Evolutionary conservation across 805 yeast species (phyloP).

Genomic region (Hanseniaspora pseudoguilliermondii): DNA sequence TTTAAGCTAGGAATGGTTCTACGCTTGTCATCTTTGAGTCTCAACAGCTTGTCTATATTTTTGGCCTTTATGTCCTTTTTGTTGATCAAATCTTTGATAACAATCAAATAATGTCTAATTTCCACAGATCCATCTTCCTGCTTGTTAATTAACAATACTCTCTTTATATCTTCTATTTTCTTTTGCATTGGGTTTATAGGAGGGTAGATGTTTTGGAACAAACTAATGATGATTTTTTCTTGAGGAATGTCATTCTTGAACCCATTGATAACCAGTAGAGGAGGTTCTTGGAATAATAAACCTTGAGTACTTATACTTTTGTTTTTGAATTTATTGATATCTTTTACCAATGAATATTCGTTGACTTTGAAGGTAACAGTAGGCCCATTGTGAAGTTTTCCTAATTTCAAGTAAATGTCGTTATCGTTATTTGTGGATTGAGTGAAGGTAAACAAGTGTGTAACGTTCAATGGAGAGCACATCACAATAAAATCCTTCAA

Average conservation of each 20-base stretch:
- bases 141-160: slow-evolving; percentile 75
- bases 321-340: slow-evolving; percentile 62
- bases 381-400: slow-evolving; percentile 89
- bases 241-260: slow-evolving; percentile 44
- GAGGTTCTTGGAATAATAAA: slow-evolving; percentile 50
- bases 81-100: slow-evolving; percentile 68
- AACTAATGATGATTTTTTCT: slow-evolving; percentile 73
- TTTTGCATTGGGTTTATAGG: slow-evolving; percentile 80
- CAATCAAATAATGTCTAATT: slow-evolving; percentile 78
- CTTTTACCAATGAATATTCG: slow-evolving; percentile 70
- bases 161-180: slow-evolving; percentile 56
- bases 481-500: slow-evolving; percentile 91
- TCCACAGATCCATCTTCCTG: slow-evolving; percentile 66
- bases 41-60: slow-evolving; percentile 36
- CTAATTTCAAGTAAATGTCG: slow-evolving; percentile 60
- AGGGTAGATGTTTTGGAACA: slow-evolving; percentile 92
- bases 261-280: slow-evolving; percentile 86
- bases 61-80: slow-evolving; percentile 58
- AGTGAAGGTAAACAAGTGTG: slow-evolving; percentile 76
- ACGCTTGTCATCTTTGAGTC: slow-evolving; percentile 7
- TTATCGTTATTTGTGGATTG: slow-evolving; percentile 68
- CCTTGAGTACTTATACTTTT: slow-evolving; percentile 64
- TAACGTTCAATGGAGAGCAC: slow-evolving; percentile 93
- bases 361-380: slow-evolving; percentile 70
- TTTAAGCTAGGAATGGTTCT: slow-evolving; percentile 53